Conservation (phyloP, 495 filamentous ascomycete species). For the Hypoxylon fragiforme region DNA sequence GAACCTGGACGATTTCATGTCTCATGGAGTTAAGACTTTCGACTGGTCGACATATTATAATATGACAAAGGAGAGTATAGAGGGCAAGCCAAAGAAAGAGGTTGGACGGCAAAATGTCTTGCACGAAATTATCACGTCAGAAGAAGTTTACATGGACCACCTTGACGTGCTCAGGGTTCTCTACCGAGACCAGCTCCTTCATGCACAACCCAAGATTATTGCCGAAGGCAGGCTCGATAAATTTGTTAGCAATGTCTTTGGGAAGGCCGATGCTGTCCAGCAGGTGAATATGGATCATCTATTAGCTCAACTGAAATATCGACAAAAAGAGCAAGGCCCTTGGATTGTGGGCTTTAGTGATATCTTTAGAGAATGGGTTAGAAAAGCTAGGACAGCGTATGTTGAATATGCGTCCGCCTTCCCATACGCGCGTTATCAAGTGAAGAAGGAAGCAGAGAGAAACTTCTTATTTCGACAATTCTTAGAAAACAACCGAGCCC, state of each 20-base stretch:
- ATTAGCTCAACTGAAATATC: constrained; percentile 94
- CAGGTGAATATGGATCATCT: constrained; percentile 92
- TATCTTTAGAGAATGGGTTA: constrained; percentile 98
- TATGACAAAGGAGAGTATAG: constrained; percentile 73
- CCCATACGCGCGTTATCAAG: constrained; percentile 77
- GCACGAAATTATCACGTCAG: constrained; percentile 93
- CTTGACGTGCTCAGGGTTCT: constrained; percentile 80
- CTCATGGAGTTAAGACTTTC: constrained; percentile 68
- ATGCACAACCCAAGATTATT: constrained; percentile 80
- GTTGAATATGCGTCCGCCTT: constrained; percentile 90
- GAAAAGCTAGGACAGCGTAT: constrained; percentile 86
- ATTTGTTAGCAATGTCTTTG: constrained; percentile 86
- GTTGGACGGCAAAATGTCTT: constrained; percentile 90
- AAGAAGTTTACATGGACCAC: constrained; percentile 87
- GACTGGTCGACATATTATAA: constrained; percentile 95
- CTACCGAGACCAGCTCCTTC: constrained; percentile 80
- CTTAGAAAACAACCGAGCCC: constrained; percentile 72
- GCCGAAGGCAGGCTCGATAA: constrained; percentile 68
- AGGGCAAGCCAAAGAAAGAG: constrained; percentile 77
- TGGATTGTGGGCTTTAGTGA: constrained; percentile 95
- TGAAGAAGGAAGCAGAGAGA: constrained; percentile 80
- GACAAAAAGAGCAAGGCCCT: constrained; percentile 94
- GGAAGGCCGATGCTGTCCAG: constrained; percentile 85
- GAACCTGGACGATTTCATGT: constrained; percentile 71
- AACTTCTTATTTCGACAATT: constrained; percentile 89